Base-by-base conservation (phyloP, 1,139 yeast genomes). In the Taiozyma sp. region DNA sequence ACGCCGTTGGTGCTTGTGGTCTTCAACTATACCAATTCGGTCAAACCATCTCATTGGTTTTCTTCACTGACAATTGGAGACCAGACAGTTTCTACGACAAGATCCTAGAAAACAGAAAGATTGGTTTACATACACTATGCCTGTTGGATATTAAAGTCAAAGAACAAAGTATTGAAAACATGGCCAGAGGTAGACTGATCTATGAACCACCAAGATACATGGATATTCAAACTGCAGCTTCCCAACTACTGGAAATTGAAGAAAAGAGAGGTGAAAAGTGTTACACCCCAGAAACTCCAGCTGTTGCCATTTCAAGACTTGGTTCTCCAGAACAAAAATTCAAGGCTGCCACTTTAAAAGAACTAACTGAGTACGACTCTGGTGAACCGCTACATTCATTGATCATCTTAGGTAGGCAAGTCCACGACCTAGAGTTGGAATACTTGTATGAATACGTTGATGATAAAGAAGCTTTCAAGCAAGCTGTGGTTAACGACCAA, bases 1-100 rank as follows among this genome's bases (percentile, higher is more conserved):
- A 93, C 66, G 99, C 99, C 0, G 96, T 93, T 26, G 99, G 99
- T 14, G 96, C 97, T 1, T 90, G 97, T 72, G 99, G 99, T 26
- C 76, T 93, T 57, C 99, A 93, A 68, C 76, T 93, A 54, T 93
- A 93, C 70, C 91, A 87, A 62, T 93, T 91, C 70, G 99, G 99
- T 9, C 99, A 93, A 71, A 90, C 98, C 14, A 95, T 93, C 16
- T 89, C 97, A 1, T 76, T 93, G 66, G 99, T 93, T 4, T 93
- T 93, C 67, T 93, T 93, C 76, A 91, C 97, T 29, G 98, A 91
- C 42, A 73, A 75, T 53, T 93, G 99, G 99, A 85, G 88, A 66
- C 99, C 99, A 1, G 98, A 91, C 67, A 86, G 96, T 32, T 93
- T 95, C 73, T 93, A 93, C 67, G 80, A 85, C 63, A 91, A 93